A percentile compares a stretch with the other conserved stretches of the same genome.
phyloP scores from a whole-genome alignment of 805 yeast genomes.

The Candida sanyiensis region DNA sequence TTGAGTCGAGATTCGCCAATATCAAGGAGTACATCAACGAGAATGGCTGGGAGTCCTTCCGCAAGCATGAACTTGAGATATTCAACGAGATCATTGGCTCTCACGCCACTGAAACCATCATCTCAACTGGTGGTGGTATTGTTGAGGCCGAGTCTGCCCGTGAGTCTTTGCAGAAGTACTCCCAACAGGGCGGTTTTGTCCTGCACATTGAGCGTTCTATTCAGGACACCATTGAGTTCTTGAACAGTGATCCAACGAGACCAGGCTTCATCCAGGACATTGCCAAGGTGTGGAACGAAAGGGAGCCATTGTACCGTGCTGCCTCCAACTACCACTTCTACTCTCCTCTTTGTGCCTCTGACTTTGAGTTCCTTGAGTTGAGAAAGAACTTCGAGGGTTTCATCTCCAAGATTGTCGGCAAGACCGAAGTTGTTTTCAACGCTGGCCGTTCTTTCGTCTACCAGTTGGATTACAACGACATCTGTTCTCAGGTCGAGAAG shows the following conservation, averaged over 20 bases:
- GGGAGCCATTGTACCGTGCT: slow-evolving; percentile 73
- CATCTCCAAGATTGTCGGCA: slow-evolving; percentile 59
- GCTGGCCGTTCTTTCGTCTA: slow-evolving; percentile 58
- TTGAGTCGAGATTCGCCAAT: slow-evolving; percentile 49
- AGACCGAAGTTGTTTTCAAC: slow-evolving; percentile 27
- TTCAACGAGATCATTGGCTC: slow-evolving; percentile 43
- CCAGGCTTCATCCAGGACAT: slow-evolving; percentile 85
- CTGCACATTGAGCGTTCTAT: slow-evolving; percentile 87
- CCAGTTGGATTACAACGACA: slow-evolving; percentile 65
- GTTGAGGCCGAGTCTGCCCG: slow-evolving; percentile 76
- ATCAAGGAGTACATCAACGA: slow-evolving; percentile 57
- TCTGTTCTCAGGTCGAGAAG: slow-evolving; percentile 47
- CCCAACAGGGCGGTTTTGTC: slow-evolving; percentile 56
- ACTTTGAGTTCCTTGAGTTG: slow-evolving; percentile 49
- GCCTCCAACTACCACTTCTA: slow-evolving; percentile 75
- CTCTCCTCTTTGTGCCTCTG: slow-evolving; percentile 62
- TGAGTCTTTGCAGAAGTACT: slow-evolving; percentile 49
- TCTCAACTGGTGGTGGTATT: slow-evolving; percentile 96
- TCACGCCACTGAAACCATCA: slow-evolving; percentile 45
- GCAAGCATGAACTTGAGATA: slow-evolving; percentile 56
- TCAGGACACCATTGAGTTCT: slow-evolving; percentile 68
- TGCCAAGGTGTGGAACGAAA: slow-evolving; percentile 73
- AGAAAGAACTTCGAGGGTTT: slow-evolving; percentile 54
- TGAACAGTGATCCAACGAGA: slow-evolving; percentile 72
- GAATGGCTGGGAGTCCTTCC: slow-evolving; percentile 85